Evolutionary conservation across 306 rosid species (phyloP), one percentile per base, ranked within the genome.

Genomic region (Begonia peltatifolia): DNA sequence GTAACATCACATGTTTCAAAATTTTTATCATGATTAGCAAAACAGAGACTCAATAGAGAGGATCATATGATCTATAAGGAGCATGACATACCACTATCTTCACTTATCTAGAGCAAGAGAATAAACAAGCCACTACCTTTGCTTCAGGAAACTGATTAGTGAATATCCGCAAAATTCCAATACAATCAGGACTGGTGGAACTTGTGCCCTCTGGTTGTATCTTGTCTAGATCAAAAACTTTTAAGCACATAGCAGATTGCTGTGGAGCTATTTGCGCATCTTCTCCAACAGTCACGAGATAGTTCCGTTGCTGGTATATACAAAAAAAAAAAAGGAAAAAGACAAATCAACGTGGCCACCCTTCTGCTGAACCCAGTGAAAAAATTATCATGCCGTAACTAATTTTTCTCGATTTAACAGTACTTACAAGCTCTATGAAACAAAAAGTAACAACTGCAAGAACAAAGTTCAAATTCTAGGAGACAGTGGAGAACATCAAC

Each of bases 61-160:
- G 23, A 20, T 30, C 9, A 5, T 7, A 6, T 5, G 38, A 30
- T 30, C 38, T 30, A 30, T 30, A 7, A 30, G 6, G 9, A 7
- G 38, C 38, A 30, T 30, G 9, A 30, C 38, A 30, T 7, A 30
- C 38, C 6, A 30, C 38, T 30, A 30, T 30, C 38, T 30, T 44
- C 48, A 44, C 14, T 11, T 44, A 44, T 10, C 48, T 10, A 12
- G 9, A 5, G 38, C n/a, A 44, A 44, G 14, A 44, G 9, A 44
- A n/a, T n/a, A 44, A 18, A 10, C 47, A 16, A 12, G 13, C 20
- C 55, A 67, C 63, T 70, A 90, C 99, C 99, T 71, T 79, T n/a
- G 99, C 99, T 62, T 78, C 81, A 12, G 92, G 94, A 72, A 85
- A 90, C 59, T 90, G 99, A 63, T 75, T 86, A 17, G 99, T 90